Percentiles rank a stretch among this genome's conserved stretches.
Conservation (phyloP, 1,284 basidiomycete species). For the Pholiota adiposa region DNA sequence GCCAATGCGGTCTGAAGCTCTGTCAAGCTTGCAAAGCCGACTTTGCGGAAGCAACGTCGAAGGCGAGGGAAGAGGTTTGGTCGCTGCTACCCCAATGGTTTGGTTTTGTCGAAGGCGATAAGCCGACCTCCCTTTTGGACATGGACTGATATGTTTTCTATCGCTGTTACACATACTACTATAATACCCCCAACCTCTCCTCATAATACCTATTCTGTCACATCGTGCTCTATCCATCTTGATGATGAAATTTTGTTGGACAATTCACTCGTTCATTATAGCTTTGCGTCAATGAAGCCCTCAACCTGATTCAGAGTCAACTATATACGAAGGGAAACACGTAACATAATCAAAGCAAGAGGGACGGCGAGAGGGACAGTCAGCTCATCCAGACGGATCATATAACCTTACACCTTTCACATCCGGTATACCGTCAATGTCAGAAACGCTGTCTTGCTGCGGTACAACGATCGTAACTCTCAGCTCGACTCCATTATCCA, state of each 20-base stretch:
- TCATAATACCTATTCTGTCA: background rate
- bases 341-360: too few species aligned
- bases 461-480: background rate
- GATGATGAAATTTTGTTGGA: background rate
- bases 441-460: background rate
- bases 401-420: background rate
- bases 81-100: constrained; percentile 68
- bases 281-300: background rate
- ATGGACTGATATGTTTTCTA: constrained; percentile 17
- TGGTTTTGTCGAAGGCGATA: constrained; percentile 42
- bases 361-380: background rate
- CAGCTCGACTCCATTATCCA: background rate
- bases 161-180: background rate
- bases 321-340: too few species aligned
- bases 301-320: background rate
- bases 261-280: background rate
- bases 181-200: background rate
- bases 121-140: constrained; percentile 17
- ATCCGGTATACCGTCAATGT: background rate
- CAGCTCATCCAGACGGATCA: background rate
- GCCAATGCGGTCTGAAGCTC: constrained; percentile 59
- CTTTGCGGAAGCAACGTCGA: constrained; percentile 52
- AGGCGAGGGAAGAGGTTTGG: constrained; percentile 69
- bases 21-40: constrained; percentile 66
- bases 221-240: background rate